Conservation (phyloP, 2,329 filamentous ascomycete genomes). For the Diaporthe vexans region DNA sequence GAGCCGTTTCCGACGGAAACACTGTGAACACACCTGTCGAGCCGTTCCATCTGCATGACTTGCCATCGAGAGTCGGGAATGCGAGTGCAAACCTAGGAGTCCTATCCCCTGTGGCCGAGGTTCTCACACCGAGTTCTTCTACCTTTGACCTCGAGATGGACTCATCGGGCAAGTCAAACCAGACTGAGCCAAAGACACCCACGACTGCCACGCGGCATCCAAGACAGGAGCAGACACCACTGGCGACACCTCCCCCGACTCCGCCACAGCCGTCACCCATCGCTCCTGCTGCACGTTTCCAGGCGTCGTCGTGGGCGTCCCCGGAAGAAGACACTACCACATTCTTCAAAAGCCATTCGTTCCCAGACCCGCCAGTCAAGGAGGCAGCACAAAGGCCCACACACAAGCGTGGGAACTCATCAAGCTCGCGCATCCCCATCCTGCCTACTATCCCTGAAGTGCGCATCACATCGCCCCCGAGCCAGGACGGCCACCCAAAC, state of each 20-base stretch:
- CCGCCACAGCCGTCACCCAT: slow-evolving; percentile 25
- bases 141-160: slow-evolving; percentile 44
- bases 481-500: slow-evolving; percentile 29
- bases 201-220: slow-evolving; percentile 36
- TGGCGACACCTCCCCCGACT: slow-evolving; percentile 39
- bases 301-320: not conserved
- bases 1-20: slow-evolving; percentile 20
- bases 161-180: slow-evolving; percentile 33
- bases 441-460: slow-evolving; percentile 61
- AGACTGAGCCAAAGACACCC: slow-evolving; percentile 32
- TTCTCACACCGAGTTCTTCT: slow-evolving; percentile 46
- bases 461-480: slow-evolving; percentile 47
- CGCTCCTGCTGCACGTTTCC: slow-evolving; percentile 4
- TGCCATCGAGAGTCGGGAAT: slow-evolving; percentile 59
- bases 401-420: slow-evolving; percentile 44
- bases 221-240: slow-evolving; percentile 37
- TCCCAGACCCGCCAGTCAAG: not conserved
- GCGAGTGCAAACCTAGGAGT: slow-evolving; percentile 52
- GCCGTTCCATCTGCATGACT: slow-evolving; percentile 64
- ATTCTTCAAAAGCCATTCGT: slow-evolving; percentile 11
- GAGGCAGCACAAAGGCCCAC: slow-evolving; percentile 17
- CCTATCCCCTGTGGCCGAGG: slow-evolving; percentile 49
- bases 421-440: slow-evolving; percentile 43
- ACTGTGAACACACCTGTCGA: slow-evolving; percentile 57
- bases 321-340: slow-evolving; percentile 33